These are phyloP conservation scores for Citeromyces siamensis DNA, from an alignment of 1,139 yeast genomes.

Conservation along the genomic window DNA sequence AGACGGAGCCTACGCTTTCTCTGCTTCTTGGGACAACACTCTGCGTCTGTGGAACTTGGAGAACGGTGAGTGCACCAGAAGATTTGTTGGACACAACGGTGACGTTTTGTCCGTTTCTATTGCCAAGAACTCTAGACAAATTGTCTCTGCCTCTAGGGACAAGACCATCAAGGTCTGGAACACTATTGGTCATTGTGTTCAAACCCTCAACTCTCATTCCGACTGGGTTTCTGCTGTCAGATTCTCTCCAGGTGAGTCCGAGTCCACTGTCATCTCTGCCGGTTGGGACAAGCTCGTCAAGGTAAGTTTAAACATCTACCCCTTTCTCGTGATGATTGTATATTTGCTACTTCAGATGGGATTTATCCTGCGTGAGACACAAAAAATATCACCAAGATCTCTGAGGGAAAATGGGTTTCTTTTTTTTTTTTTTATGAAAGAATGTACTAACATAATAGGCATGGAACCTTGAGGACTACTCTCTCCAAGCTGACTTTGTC, in stretches of 20 bases:
- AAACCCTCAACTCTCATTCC: slow-evolving; percentile 88
- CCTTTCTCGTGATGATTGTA: slow-evolving; percentile 13
- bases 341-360: slow-evolving; percentile 96
- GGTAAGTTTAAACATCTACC: slow-evolving; percentile 52
- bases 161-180: slow-evolving; percentile 99
- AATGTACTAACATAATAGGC: slow-evolving; percentile 48
- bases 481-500: slow-evolving; percentile 89
- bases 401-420: slow-evolving; percentile 40
- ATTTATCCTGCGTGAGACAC: slow-evolving; percentile 85
- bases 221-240: slow-evolving; percentile 99
- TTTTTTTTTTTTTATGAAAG: neutral
- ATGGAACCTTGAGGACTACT: slow-evolving; percentile 86
- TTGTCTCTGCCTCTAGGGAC: slow-evolving; percentile 98
- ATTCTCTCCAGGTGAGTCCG: slow-evolving; percentile 65
- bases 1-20: slow-evolving; percentile 96
- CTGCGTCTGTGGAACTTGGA: slow-evolving; percentile 97
- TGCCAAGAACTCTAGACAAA: slow-evolving; percentile 95
- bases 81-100: slow-evolving; percentile 97
- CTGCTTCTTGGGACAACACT: slow-evolving; percentile 99
- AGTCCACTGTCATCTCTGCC: slow-evolving; percentile 85
- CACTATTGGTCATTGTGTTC: slow-evolving; percentile 97
- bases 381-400: slow-evolving; percentile 90
- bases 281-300: slow-evolving; percentile 99
- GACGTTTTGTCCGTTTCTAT: slow-evolving; percentile 97
- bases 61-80: slow-evolving; percentile 88